These are phyloP conservation scores for Candida ulmi DNA, from an alignment of 805 yeast genomes.

Conservation along the genomic window DNA sequence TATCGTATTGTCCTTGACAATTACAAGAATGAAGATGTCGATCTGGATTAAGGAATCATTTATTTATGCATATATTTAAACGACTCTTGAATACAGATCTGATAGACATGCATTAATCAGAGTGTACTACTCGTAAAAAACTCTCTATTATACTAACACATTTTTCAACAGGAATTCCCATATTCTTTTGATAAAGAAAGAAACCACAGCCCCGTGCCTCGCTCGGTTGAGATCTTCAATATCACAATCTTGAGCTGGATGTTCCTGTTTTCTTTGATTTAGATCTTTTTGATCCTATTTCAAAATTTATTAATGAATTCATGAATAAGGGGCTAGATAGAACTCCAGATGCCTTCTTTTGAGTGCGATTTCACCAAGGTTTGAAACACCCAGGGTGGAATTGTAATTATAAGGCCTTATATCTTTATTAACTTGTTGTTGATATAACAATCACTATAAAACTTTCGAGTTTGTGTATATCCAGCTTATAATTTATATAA, in stretches of 20 bases:
- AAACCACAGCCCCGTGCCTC: conserved; percentile 63
- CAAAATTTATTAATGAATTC: neutral
- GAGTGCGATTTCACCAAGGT: conserved; percentile 50
- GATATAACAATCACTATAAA: too few species aligned
- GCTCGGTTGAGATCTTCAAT: conserved; percentile 42
- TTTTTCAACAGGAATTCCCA: neutral
- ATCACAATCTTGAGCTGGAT: conserved; percentile 60
- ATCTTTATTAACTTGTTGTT: neutral
- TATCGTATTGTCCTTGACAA: conserved; percentile 94
- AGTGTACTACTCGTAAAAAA: too few species aligned
- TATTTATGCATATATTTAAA: neutral
- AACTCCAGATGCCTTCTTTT: conserved; percentile 38
- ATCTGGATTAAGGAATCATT: conserved; percentile 34
- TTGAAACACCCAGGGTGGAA: conserved; percentile 19
- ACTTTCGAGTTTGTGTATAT: too few species aligned
- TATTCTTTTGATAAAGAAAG: too few species aligned
- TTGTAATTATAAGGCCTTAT: conserved; percentile 25
- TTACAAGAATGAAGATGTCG: conserved; percentile 80
- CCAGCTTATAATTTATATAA: too few species aligned
- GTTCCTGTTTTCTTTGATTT: conserved; percentile 11
- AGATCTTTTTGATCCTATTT: too few species aligned
- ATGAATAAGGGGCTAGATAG: conserved; percentile 41
- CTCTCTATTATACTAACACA: conserved; percentile 1
- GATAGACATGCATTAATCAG: too few species aligned
- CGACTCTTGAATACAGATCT: neutral